phyloP scores from a whole-genome alignment of 768 basidiomycete genomes.

The Boletus bicolor region DNA sequence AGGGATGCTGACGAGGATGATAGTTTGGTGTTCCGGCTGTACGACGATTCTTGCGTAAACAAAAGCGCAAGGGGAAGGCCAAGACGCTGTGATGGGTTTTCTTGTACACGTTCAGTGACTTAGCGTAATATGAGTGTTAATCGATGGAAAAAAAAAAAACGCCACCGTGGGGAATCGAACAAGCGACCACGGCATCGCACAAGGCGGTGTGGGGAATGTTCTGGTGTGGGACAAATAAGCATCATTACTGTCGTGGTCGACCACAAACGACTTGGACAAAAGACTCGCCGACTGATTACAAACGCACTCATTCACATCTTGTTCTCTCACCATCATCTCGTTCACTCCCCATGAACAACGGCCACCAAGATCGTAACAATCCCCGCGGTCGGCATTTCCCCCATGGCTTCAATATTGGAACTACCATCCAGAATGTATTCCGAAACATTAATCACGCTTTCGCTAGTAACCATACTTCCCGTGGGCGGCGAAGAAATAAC shows the following conservation, averaged over 20 bases:
- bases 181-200: background rate
- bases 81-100: conserved; percentile 30
- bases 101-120: background rate
- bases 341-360: conserved; percentile 15
- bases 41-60: conserved; percentile 48
- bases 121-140: background rate
- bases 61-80: conserved; percentile 29
- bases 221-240: conserved; percentile 27
- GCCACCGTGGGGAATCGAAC: conserved; percentile 15
- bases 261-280: background rate
- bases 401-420: conserved; percentile 22
- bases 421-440: conserved; percentile 29
- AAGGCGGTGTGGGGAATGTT: conserved; percentile 23
- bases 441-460: conserved; percentile 34
- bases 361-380: conserved; percentile 9
- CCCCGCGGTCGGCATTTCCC: conserved; percentile 11
- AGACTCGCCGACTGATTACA: conserved; percentile 2
- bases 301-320: conserved; percentile 9
- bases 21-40: conserved; percentile 67
- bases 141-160: background rate
- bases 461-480: conserved; percentile 1
- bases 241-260: conserved; percentile 8
- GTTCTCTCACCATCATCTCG: conserved; percentile 18
- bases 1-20: conserved; percentile 11
- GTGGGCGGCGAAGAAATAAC: background rate